Evolutionary conservation across 2,329 filamentous ascomycete genomes (phyloP).

Genomic region (Blumeriella jaapii): DNA sequence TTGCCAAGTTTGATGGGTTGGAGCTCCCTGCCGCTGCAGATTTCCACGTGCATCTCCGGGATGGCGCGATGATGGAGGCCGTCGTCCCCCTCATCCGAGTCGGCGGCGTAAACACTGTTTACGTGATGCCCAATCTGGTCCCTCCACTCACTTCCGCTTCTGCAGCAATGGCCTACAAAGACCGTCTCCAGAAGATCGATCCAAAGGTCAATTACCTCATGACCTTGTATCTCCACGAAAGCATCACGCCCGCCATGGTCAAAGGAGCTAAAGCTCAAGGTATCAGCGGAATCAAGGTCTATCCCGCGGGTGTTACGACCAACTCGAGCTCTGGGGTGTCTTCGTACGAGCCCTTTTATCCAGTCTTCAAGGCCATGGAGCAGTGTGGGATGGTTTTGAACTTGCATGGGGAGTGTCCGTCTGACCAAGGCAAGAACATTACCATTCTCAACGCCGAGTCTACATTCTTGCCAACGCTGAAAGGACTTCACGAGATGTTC

Average conservation of each 20-base stretch:
- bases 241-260: slow-evolving; percentile 22
- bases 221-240: slow-evolving; percentile 43
- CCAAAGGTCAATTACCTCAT: slow-evolving; percentile 58
- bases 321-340: slow-evolving; percentile 60
- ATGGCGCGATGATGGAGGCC: slow-evolving; percentile 27
- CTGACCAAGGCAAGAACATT: slow-evolving; percentile 30
- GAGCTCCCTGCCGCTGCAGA: slow-evolving; percentile 55
- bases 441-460: slow-evolving; percentile 59
- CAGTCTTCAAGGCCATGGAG: slow-evolving; percentile 85
- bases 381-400: slow-evolving; percentile 73
- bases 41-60: slow-evolving; percentile 51
- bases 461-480: slow-evolving; percentile 69
- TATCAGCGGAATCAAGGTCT: slow-evolving; percentile 23
- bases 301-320: slow-evolving; percentile 49
- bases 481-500: slow-evolving; percentile 61
- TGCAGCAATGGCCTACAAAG: slow-evolving; percentile 55
- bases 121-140: slow-evolving; percentile 48
- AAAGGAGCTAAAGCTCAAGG: slow-evolving; percentile 21
- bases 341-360: slow-evolving; percentile 58
- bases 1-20: slow-evolving; percentile 25
- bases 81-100: slow-evolving; percentile 42
- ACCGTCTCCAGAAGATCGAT: slow-evolving; percentile 46
- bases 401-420: slow-evolving; percentile 77
- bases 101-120: slow-evolving; percentile 48
- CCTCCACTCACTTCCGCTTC: slow-evolving; percentile 50